A percentile compares a stretch with the other conserved stretches of the same genome.
phyloP scores from a whole-genome alignment of 441 rosid species.

The Gossypium lobatum region DNA sequence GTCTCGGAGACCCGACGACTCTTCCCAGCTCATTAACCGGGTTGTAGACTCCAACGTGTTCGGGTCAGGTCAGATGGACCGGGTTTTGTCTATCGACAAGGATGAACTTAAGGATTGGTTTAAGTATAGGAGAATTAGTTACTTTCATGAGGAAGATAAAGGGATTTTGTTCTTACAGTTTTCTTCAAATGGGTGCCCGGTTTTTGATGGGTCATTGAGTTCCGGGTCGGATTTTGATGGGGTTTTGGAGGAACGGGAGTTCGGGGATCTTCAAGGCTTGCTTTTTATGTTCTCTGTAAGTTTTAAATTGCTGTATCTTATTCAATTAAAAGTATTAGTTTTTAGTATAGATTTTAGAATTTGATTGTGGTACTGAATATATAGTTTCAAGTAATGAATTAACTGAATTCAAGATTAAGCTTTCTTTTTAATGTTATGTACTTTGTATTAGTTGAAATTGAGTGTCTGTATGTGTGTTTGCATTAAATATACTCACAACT shows the following conservation, averaged over 20 bases:
- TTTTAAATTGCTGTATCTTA: slow-evolving; percentile 3
- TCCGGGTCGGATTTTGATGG: slow-evolving; percentile 31
- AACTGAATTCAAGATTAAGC: background rate
- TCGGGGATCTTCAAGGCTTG: slow-evolving; percentile 76
- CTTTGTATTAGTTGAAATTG: background rate
- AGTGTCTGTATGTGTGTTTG: background rate
- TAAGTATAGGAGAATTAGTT: slow-evolving; percentile 53
- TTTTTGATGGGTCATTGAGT: slow-evolving; percentile 22
- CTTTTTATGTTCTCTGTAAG: slow-evolving; percentile 88
- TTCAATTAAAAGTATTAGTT: background rate
- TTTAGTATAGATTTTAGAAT: background rate
- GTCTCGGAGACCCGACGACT: slow-evolving; percentile 46
- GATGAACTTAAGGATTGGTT: slow-evolving; percentile 59
- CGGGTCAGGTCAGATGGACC: slow-evolving; percentile 56
- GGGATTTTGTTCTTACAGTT: slow-evolving; percentile 64
- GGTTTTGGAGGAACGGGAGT: slow-evolving; percentile 49
- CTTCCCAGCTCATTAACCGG: slow-evolving; percentile 61
- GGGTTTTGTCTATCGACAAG: slow-evolving; percentile 25
- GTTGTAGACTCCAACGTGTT: slow-evolving; percentile 54
- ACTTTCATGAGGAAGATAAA: slow-evolving; percentile 58
- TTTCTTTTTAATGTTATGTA: background rate
- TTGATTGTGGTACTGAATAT: background rate
- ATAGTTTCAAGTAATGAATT: background rate
- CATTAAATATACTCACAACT: background rate
- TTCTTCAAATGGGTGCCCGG: slow-evolving; percentile 52